Evolutionary conservation across 1,284 basidiomycete species (phyloP).

Genomic region (Chalciporus piperatoides): DNA sequence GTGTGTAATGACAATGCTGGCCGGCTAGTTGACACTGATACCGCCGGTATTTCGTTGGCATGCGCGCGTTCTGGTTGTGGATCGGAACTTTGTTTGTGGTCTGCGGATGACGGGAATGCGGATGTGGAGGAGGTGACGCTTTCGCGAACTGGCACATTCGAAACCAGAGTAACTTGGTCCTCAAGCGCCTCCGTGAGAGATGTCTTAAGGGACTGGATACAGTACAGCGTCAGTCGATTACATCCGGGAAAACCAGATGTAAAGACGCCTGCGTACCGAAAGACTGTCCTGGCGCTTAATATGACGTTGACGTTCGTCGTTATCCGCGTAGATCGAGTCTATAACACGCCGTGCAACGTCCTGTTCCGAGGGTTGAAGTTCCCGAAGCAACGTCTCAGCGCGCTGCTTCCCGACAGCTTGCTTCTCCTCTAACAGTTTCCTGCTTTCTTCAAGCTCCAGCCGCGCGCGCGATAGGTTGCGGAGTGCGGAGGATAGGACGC

Average conservation of each 20-base stretch:
- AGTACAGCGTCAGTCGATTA: conserved; percentile 11
- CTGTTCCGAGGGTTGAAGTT: conserved; percentile 56
- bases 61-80: conserved; percentile 4
- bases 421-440: conserved; percentile 52
- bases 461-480: conserved; percentile 53
- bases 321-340: conserved; percentile 63
- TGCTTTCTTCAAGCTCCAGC: conserved; percentile 58
- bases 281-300: conserved; percentile 56
- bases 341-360: conserved; percentile 63
- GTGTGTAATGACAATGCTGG: conserved; percentile 6
- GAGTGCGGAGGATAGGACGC: conserved; percentile 65
- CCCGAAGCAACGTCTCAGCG: conserved; percentile 51
- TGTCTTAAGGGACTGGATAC: conserved; percentile 57
- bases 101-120: conserved; percentile 1
- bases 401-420: conserved; percentile 47
- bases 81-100: neutral
- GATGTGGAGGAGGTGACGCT: conserved; percentile 11
- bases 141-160: conserved; percentile 31
- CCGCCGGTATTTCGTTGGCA: neutral
- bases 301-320: conserved; percentile 48
- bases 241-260: neutral
- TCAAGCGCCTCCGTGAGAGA: conserved; percentile 69
- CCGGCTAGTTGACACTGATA: conserved; percentile 3
- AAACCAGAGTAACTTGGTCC: conserved; percentile 49
- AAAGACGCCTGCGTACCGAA: conserved; percentile 39